Evolutionary conservation across 1,284 basidiomycete genomes (phyloP), one percentile per base, ranked within the genome.

Genomic region (Puccinia sorghi): DNA sequence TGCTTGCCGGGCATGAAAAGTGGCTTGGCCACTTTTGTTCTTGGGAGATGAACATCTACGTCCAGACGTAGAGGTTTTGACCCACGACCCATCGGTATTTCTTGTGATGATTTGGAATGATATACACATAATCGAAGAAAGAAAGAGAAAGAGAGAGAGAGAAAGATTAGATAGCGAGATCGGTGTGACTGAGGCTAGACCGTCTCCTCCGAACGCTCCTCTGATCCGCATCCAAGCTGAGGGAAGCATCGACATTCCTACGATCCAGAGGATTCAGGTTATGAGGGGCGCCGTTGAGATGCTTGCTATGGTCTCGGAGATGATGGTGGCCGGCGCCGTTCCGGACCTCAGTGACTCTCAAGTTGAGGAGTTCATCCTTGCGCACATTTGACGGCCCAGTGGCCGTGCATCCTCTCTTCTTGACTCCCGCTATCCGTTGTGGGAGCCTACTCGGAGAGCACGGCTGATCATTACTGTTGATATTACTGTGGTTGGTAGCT

Each of bases 321-420:
- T 71, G 69, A 37, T 67, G 64, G 48, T 71, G 69, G 37, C 48
- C 22, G 7, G 50, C n/a, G 50, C 69, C 52, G 50, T 66, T 66
- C 22, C 37, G 43, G 43, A 39, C 50, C 43, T 39, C 69, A 17
- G 69, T 50, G 1, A 52, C 52, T 71, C 37, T 32, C 48, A 50
- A 56, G 48, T 71, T 71, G 7, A 71, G 69, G 20, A 71, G 46
- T 37, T 71, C 37, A n/a, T 50, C 50, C 69, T 52, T 71, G 69
- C 56, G 48, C 32, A 52, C 52, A n/a, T 50, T 52, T 32, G 69
- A 52, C 12, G 69, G 50, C 9, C 69, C 50, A 11, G 48, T 71
- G 13, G 46, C 69, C n/a, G 52, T 52, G 50, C 69, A 71, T 50
- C 69, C 69, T 71, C 69, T 71, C 50, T 71, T 71, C 52, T 71